phyloP scores from a whole-genome alignment of 2,329 filamentous ascomycete species.

The Hirsutella minnesotensis region DNA sequence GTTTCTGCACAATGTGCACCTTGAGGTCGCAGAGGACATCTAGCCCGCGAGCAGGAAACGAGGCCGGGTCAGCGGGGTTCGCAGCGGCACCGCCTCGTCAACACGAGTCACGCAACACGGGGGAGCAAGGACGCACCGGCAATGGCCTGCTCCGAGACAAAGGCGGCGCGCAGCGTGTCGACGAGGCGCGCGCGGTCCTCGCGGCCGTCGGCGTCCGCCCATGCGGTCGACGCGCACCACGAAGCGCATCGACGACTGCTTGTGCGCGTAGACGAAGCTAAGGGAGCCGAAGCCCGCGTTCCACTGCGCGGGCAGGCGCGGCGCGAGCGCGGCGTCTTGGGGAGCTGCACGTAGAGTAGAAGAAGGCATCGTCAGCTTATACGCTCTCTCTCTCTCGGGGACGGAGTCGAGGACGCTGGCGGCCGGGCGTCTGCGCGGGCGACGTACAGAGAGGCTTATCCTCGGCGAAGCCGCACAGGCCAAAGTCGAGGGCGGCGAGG shows the following conservation, averaged over 20 bases:
- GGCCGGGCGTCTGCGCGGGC: too few species aligned
- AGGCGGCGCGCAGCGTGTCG: conserved; percentile 45
- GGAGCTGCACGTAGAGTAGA: conserved; percentile 8
- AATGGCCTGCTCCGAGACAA: conserved; percentile 62
- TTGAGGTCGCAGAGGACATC: conserved; percentile 65
- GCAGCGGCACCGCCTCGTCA: too few species aligned
- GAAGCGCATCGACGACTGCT: conserved; percentile 74
- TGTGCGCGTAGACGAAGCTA: conserved; percentile 77
- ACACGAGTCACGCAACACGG: too few species aligned
- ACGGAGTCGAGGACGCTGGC: too few species aligned
- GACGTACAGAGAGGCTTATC: conserved; percentile 58
- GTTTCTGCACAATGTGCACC: conserved; percentile 68
- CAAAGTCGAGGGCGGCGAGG: conserved; percentile 70
- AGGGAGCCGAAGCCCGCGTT: conserved; percentile 61
- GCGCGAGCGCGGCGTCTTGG: conserved; percentile 43
- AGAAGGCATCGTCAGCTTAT: too few species aligned
- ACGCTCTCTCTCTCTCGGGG: too few species aligned
- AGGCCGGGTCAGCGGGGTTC: too few species aligned
- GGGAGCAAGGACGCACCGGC: conserved; percentile 19
- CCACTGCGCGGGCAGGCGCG: conserved; percentile 65
- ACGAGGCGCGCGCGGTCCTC: conserved; percentile 39
- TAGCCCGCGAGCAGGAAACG: conserved; percentile 1
- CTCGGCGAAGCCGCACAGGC: conserved; percentile 72
- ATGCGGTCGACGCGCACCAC: conserved; percentile 73
- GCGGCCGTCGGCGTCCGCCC: conserved; percentile 37